Evolutionary conservation across 805 yeast species (phyloP), one percentile per base, ranked within the genome.

Genomic region (Saccharomycopsis fibuligera): DNA sequence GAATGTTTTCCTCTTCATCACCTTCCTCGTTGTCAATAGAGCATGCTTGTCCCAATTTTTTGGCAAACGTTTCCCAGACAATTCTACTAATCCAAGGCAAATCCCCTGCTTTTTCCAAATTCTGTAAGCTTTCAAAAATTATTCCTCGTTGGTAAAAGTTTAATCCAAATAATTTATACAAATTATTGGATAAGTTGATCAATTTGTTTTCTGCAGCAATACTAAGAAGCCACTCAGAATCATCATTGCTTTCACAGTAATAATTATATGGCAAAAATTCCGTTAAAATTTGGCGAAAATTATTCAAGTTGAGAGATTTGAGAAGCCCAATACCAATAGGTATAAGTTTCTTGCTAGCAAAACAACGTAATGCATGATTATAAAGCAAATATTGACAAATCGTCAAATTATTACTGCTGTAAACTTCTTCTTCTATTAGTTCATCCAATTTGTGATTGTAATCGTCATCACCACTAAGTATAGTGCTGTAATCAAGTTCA

Each of bases 151-250:
- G 67, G 44, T 76, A 64, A 16, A 78, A 69, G 43, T 69, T 68
- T 35, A 66, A 63, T 5, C 80, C 83, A 47, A 73, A 64, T 17
- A 64, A 65, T 48, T 73, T 70, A 61, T 75, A 81, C 3, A 85
- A 67, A 29, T 72, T 68, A 49, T 72, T 71, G 0, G 85, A 78
- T 10, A 85, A 79, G 5, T 72, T 65, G n/a, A 78, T 70, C 37
- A 84, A 61, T 56, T 75, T 76, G 60, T 84, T 68, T 56, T 81
- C 74, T 10, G 89, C 85, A 66, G 91, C 83, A 4, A 85, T 68
- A 2, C 86, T 76, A 45, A 85, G 66, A 40, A 82, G 75, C 91
- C 91, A 85, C 62, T 85, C 93, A 53, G 83, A 70, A 60, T 85
- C 95, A 60, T 84, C 90, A 58, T 81, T 83, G 6, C 81, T 80